Base-by-base conservation (phyloP, 2,329 filamentous ascomycete genomes). In the Graphium sp. region DNA sequence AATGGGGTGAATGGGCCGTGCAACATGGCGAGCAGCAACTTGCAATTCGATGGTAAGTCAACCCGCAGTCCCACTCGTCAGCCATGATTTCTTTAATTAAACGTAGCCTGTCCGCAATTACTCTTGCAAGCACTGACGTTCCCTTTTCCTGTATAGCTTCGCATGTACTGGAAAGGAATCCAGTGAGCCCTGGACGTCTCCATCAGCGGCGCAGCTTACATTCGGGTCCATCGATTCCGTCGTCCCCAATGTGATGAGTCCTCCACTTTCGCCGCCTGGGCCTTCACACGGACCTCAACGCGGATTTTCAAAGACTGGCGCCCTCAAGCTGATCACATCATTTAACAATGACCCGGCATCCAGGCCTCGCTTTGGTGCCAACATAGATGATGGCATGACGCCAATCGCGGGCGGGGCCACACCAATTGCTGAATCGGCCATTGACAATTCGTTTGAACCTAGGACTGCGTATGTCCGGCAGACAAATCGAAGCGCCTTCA, bases 1-100 rank as follows among this genome's bases (percentile, higher is more conserved):
- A 89, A 58, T 98, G 89, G 89, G 89, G 89, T 33, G 87, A 94
- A 43, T 75, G 80, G 57, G 82, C 87, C 21, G 75, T 94, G 9
- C 75, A 80, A 36, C 76, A 89, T 41, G 78, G 80, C 11, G 79
- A 93, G 42, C 80, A 89, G 38, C 81, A 92, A 41, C 60, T 98
- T 25, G 89, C 89, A 12, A 89, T 94, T 27, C 66, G 85, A 42
- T 95, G 77, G 59, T 62, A 47, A 39, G 54, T 49, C n/a, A n/a
- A 29, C 13, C 24, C 12, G 11, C 12, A 19, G 6, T 5, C 14
- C 23, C 8, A 18, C 11, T 16, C 8, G 30, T 32, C n/a, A 27
- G 5, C 18, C 15, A 20, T 8, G 20, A 17, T 29, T 23, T 25
- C 5, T 21, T 24, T 14, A 22, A 14, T 22, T n/a, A 29, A 19